Conservation (phyloP, 768 basidiomycete genomes). For the Lactifluus hygrophoroides region DNA sequence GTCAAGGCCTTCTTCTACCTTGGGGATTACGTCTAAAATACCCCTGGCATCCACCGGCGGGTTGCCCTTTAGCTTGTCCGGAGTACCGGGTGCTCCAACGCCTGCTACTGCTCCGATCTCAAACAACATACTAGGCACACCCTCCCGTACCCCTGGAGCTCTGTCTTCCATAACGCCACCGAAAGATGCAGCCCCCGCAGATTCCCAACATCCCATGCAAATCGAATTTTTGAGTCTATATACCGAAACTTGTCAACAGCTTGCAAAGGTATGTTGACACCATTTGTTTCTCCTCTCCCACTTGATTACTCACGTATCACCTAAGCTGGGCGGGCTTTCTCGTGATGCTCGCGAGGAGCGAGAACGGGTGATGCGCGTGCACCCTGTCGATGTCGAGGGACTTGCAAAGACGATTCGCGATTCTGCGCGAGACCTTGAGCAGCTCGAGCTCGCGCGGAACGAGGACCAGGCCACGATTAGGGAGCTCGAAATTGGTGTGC, state of each 20-base stretch:
- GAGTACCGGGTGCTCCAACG: neutral
- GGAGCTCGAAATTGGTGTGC: slow-evolving; percentile 54
- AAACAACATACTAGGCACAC: neutral
- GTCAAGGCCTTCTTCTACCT: neutral
- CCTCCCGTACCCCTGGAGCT: neutral
- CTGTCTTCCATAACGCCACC: slow-evolving; percentile 1
- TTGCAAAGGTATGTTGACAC: slow-evolving; percentile 46
- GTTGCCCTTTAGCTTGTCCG: slow-evolving; percentile 12
- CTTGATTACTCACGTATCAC: neutral
- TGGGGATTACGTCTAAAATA: neutral
- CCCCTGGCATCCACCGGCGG: slow-evolving; percentile 8
- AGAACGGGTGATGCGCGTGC: slow-evolving; percentile 29
- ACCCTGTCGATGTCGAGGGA: slow-evolving; percentile 40
- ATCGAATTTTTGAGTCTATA: slow-evolving; percentile 50
- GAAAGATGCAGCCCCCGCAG: slow-evolving; percentile 29
- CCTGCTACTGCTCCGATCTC: neutral
- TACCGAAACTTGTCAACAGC: slow-evolving; percentile 38
- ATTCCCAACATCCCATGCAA: slow-evolving; percentile 70
- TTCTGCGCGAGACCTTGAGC: slow-evolving; percentile 43
- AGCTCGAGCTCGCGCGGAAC: slow-evolving; percentile 36
- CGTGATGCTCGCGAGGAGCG: slow-evolving; percentile 31
- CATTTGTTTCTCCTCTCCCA: neutral
- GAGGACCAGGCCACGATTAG: slow-evolving; percentile 37
- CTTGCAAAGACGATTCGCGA: slow-evolving; percentile 43
- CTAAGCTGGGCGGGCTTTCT: slow-evolving; percentile 39